A percentile compares a stretch with the other conserved stretches of the same genome.
These are phyloP conservation scores for Globisporangium ultimum DNA, from an alignment of 352 stramenopile genomes.

Conservation along the genomic window DNA sequence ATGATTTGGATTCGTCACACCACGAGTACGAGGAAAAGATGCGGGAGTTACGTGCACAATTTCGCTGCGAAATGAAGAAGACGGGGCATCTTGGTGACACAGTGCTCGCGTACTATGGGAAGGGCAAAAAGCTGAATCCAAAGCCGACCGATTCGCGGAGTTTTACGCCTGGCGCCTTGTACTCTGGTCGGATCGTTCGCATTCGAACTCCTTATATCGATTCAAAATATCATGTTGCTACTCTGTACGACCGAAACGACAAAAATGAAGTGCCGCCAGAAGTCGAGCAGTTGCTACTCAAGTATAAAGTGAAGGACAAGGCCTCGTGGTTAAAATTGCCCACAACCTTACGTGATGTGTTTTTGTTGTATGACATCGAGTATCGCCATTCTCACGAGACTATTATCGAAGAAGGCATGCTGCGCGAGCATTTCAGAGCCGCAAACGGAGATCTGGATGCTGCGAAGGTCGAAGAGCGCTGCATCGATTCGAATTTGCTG, in stretches of 20 bases:
- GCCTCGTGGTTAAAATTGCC: slow-evolving; percentile 45
- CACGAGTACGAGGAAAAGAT: slow-evolving; percentile 41
- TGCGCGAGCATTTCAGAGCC: slow-evolving; percentile 53
- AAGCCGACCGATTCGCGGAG: slow-evolving; percentile 34
- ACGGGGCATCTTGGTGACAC: slow-evolving; percentile 27
- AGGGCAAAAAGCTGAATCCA: slow-evolving; percentile 40
- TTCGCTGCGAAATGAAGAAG: slow-evolving; percentile 66
- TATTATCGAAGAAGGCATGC: slow-evolving; percentile 56
- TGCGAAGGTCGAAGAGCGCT: slow-evolving; percentile 48
- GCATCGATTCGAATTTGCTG: slow-evolving; percentile 59
- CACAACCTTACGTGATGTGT: slow-evolving; percentile 46
- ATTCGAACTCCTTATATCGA: slow-evolving; percentile 61
- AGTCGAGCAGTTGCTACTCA: slow-evolving; percentile 31
- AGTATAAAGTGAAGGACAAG: slow-evolving; percentile 58
- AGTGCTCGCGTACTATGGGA: slow-evolving; percentile 66
- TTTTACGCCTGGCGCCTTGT: slow-evolving; percentile 46
- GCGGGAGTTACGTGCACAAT: slow-evolving; percentile 29
- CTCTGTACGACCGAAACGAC: slow-evolving; percentile 37
- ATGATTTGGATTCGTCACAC: slow-evolving; percentile 33
- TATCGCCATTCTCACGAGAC: slow-evolving; percentile 56
- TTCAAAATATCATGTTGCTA: slow-evolving; percentile 34
- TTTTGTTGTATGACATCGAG: slow-evolving; percentile 70
- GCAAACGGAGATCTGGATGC: slow-evolving; percentile 58
- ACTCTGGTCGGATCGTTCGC: slow-evolving; percentile 42
- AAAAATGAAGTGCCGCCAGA: slow-evolving; percentile 23